Percentiles rank a stretch among this genome's conserved stretches.
These are phyloP conservation scores for Microcos paniculata DNA, from an alignment of 345 rosid species.

Conservation along the genomic window DNA sequence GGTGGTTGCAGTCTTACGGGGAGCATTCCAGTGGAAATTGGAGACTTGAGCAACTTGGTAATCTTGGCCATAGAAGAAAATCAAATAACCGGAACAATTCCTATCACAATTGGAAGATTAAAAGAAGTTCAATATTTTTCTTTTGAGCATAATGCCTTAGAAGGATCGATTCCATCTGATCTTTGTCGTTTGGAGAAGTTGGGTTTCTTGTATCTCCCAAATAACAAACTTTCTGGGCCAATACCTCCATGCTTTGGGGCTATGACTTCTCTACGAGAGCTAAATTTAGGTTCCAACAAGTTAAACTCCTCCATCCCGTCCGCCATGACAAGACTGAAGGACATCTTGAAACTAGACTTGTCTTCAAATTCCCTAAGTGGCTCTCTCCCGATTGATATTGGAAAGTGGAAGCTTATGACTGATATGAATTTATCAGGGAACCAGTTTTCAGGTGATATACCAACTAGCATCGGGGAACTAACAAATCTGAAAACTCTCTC, in stretches of 20 bases:
- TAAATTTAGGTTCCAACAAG: background rate
- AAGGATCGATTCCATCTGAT: background rate
- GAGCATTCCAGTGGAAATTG: background rate
- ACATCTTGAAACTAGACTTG: slow-evolving; percentile 1
- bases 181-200: slow-evolving; percentile 1
- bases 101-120: slow-evolving; percentile 7
- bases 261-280: background rate
- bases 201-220: background rate
- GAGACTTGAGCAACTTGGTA: slow-evolving; percentile 8
- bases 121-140: background rate
- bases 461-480: slow-evolving; percentile 2
- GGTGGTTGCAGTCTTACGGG: no score
- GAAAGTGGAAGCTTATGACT: slow-evolving; percentile 9
- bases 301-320: slow-evolving; percentile 17
- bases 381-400: background rate
- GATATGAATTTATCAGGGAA: slow-evolving; percentile 16
- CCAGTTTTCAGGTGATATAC: slow-evolving; percentile 15
- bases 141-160: background rate
- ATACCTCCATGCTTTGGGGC: slow-evolving; percentile 6
- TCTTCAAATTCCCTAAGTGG: slow-evolving; percentile 21
- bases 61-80: background rate
- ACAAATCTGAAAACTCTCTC: background rate
- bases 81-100: background rate
- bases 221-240: background rate
- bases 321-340: slow-evolving; percentile 5